Base-by-base conservation (phyloP, 1,284 basidiomycete genomes). In the Tilletia walkeri region DNA sequence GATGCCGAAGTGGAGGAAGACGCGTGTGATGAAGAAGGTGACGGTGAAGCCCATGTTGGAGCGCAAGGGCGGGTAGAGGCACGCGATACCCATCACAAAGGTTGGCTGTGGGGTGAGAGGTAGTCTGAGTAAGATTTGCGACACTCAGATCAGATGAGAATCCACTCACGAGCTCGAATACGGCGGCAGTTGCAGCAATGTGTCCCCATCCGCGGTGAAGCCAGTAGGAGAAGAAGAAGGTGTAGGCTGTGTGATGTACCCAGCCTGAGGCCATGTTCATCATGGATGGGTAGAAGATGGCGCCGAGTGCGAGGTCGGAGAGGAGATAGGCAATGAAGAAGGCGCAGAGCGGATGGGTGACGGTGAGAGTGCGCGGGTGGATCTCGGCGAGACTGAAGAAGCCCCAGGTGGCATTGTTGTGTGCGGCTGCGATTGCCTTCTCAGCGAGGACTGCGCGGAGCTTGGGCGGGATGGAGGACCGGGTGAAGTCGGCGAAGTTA, bases 191-290 rank as follows among this genome's bases (percentile, higher is more conserved):
- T 2, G 74, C 80, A 59, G 79, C 78, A 18, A 76, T 68, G 63
- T 80, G 76, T 1, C 59, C 70, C 81, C 81, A 83, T 30, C 79
- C 78, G 10, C 70, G 73, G 67, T 78, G 77, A 10, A 81, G 67
- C 78, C 76, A 80, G 66, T 73, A 75, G 7, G 75, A 41, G 65
- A 77, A 79, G 47, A 82, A 69, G 49, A 78, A 65, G n/a, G 75
- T 74, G 69, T 83, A 83, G 59, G 72, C 74, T 38, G 75, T 76
- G 69, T 83, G 81, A 67, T 83, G 82, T 9, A 79, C 72, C 82
- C 82, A 83, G 47, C 82, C 82, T 14, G 75, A 76, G 2, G 79
- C 78, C 9, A 82, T 67, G 66, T 83, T 82, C 73, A 83, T 78
- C 34, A 80, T 66, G 48, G 77, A 74, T n/a, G 78, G 74, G 61